Conservation (phyloP, 768 basidiomycete species). For the Pulveroboletus frians region DNA sequence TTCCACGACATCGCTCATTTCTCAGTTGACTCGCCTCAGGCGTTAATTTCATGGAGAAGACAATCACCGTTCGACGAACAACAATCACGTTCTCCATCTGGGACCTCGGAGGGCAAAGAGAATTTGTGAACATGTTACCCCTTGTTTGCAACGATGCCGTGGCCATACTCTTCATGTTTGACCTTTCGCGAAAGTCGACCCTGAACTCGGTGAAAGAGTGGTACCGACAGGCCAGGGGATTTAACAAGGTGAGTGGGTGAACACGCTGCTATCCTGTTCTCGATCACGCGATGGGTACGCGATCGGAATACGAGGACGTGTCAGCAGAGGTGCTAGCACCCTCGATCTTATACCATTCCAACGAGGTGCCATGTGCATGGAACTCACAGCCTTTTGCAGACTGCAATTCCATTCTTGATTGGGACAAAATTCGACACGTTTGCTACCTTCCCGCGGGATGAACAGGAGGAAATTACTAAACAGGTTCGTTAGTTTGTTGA, state of each 20-base stretch:
- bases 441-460: constrained; percentile 90
- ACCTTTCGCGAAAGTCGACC: constrained; percentile 94
- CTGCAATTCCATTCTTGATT: constrained; percentile 96
- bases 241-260: constrained; percentile 78
- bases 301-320: not conserved
- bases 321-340: not conserved
- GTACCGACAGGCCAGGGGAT: constrained; percentile 98
- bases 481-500: constrained; percentile 51
- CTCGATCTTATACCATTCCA: constrained; percentile 2
- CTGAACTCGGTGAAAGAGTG: constrained; percentile 99
- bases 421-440: constrained; percentile 99
- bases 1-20: not conserved
- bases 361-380: constrained; percentile 4
- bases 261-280: not conserved
- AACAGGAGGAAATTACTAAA: constrained; percentile 99
- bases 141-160: constrained; percentile 99
- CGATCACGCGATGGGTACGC: not conserved
- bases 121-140: constrained; percentile 99
- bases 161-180: constrained; percentile 99
- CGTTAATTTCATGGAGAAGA: constrained; percentile 99
- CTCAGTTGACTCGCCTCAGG: constrained; percentile 38
- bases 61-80: constrained; percentile 94
- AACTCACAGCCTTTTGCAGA: constrained; percentile 45
- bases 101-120: constrained; percentile 95
- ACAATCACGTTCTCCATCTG: constrained; percentile 99